Base-by-base conservation (phyloP, 768 basidiomycete species). In the Psilocybe cubensis region DNA sequence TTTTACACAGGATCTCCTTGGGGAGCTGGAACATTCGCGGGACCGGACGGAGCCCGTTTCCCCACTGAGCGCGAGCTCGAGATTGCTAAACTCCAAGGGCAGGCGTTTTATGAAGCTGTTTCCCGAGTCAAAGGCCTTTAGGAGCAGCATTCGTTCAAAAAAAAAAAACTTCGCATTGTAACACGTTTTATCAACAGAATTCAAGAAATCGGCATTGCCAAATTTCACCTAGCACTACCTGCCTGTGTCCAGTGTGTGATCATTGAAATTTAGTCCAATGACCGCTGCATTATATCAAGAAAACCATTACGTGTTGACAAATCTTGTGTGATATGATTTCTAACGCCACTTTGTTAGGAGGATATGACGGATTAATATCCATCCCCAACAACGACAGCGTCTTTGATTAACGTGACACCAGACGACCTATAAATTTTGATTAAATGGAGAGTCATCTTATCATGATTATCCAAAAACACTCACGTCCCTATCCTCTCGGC, bases 21-120 rank as follows among this genome's bases (percentile, higher is more conserved):
- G 83, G 92, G 91, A 41, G 88, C 91, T 21, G 88, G 87, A 21
- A 87, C 87, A 10, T 79, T 81, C 59, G 79, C 85, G 28, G 78
- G 71, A 1, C 33, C 64, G 2, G 70, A 76, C 51, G 85, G 84
- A 3, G 63, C 70, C 5, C 83, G 86, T 56, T 68, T 76, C 58
- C 84, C 86, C 1, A 67, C 73, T 8, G 52, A 66, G 4, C 75
- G 83, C 24, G 88, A 89, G 66, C 70, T 79, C 27, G 74, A 80
- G 57, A 66, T 87, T 9, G 84, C 83, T 4, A 61, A 52, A 10
- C 70, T 76, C 38, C 87, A 89, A 61, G 87, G 87, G 53, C 67
- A 68, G 47, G 58, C 70, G 12, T 89, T 88, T 71, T 85, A 78
- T 65, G 66, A 77, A 17, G 68, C 64, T 18, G 70, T 86, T 38